Evolutionary conservation across 75 land plant genomes (phyloP), one percentile per base, ranked within the genome.

Genomic region (Selaginella tamariscina): DNA sequence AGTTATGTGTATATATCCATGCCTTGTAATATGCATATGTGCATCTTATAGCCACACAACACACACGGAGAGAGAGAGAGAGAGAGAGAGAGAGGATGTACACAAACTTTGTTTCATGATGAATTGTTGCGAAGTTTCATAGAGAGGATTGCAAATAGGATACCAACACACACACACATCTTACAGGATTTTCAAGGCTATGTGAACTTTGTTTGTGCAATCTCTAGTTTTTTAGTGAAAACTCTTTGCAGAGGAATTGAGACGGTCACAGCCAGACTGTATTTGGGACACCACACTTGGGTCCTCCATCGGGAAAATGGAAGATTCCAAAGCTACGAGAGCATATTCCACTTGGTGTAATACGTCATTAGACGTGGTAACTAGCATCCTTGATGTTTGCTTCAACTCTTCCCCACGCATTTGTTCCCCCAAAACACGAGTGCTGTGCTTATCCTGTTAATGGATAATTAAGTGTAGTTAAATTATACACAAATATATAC

Each of bases 391-490:
- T 49, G 70, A 22, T 1, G 70, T 22, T 27, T 44, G 27, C 28
- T 54, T 27, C 24, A 68, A 8, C 27, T 54, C 56, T 54, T 68
- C 54, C 56, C 70, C 24, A 24, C 54, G 2, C 54, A n/a, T n/a
- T 68, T 20, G 27, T 23, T 54, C 24, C 70, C 70, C 70, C 70
- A 68, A 1, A 49, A 54, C 11, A 39, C 49, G 15, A 39, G 49
- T 39, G 49, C 49, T 5, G 49, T 39, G 49, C 49, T 39, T 39
- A 39, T 39, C 5, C 49, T 39, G 49, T 5, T n/a, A n/a, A n/a
- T n/a, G n/a, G n/a, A n/a, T n/a, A 39, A 39, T 39, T 15, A 39
- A 39, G 5, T 39, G 15, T 39, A 15, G 49, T 5, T 39, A 15
- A 39, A 39, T 5, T 39, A 39, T n/a, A n/a, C n/a, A 39, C 49